phyloP scores from a whole-genome alignment of 140 eudicot genomes.

The Ambrosia hybrid region DNA sequence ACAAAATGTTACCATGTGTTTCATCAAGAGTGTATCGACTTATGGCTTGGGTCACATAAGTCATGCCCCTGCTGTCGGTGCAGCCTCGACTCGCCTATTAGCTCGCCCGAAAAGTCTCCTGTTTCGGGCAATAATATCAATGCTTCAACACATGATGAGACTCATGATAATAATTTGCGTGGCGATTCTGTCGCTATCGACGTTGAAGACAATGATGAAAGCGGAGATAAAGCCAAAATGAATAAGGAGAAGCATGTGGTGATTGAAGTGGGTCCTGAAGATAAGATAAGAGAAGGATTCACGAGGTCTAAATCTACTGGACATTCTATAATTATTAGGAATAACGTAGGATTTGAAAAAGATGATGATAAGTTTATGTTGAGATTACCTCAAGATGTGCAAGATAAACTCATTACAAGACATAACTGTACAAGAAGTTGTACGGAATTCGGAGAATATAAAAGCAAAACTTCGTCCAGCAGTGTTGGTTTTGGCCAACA shows the following conservation, averaged over 20 bases:
- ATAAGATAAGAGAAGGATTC: slow-evolving; percentile 27
- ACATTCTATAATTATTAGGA: slow-evolving; percentile 47
- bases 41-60: slow-evolving; percentile 75
- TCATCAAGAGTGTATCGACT: slow-evolving; percentile 83
- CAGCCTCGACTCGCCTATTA: slow-evolving; percentile 40
- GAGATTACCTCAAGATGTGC: slow-evolving; percentile 64
- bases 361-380: slow-evolving; percentile 53
- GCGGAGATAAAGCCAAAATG: slow-evolving; percentile 11
- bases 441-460: slow-evolving; percentile 64
- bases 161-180: slow-evolving; percentile 25
- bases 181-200: slow-evolving; percentile 40
- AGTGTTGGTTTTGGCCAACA: slow-evolving; percentile 43
- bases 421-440: slow-evolving; percentile 66
- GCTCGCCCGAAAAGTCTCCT: slow-evolving; percentile 41
- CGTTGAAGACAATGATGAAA: slow-evolving; percentile 41
- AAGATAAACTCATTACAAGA: slow-evolving; percentile 43
- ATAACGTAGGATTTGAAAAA: slow-evolving; percentile 23
- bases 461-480: slow-evolving; percentile 39
- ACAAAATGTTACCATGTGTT: slow-evolving; percentile 71
- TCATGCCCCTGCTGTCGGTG: slow-evolving; percentile 89
- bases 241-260: slow-evolving; percentile 26
- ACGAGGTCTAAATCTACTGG: slow-evolving; percentile 82
- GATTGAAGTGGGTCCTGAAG: not conserved
- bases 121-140: not conserved
- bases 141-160: slow-evolving; percentile 27